phyloP scores from a whole-genome alignment of 2,329 filamentous ascomycete species.

The Phoma sp. region DNA sequence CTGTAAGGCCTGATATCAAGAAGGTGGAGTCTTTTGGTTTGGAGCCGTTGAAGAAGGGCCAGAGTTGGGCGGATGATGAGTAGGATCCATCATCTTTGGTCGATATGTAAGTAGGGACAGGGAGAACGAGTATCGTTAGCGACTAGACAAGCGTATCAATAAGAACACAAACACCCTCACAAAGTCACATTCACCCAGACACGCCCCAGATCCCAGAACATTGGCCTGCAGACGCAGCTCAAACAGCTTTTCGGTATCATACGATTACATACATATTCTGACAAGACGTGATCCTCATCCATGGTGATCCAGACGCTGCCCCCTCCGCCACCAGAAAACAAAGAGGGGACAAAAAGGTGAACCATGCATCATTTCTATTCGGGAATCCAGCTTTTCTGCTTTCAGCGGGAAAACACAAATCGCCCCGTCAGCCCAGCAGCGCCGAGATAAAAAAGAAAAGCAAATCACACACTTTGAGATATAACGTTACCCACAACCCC shows the following conservation, averaged over 20 bases:
- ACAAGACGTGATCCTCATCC: slow-evolving; percentile 17
- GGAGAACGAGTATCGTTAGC: background rate
- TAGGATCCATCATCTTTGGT: background rate
- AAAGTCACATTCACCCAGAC: too few relatives aligned
- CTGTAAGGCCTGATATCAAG: slow-evolving; percentile 33
- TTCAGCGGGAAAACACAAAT: too few relatives aligned
- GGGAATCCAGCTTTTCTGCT: too few relatives aligned
- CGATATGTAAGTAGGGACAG: background rate
- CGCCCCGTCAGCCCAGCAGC: background rate
- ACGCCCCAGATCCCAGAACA: too few relatives aligned
- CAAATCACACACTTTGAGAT: too few relatives aligned
- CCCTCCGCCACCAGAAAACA: slow-evolving; percentile 1
- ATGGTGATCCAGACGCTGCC: background rate
- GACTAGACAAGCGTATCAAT: too few relatives aligned
- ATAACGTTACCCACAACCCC: slow-evolving; percentile 3
- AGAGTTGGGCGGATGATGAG: slow-evolving; percentile 54
- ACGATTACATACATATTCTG: slow-evolving; percentile 26
- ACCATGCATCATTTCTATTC: background rate
- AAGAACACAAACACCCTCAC: too few relatives aligned
- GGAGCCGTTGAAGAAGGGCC: slow-evolving; percentile 37
- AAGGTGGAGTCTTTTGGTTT: slow-evolving; percentile 44
- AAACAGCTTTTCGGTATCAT: slow-evolving; percentile 16
- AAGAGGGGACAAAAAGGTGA: background rate
- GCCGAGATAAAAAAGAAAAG: background rate
- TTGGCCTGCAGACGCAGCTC: background rate